Base-by-base conservation (phyloP, 495 filamentous ascomycete genomes). In the Penicillium flavigenum region DNA sequence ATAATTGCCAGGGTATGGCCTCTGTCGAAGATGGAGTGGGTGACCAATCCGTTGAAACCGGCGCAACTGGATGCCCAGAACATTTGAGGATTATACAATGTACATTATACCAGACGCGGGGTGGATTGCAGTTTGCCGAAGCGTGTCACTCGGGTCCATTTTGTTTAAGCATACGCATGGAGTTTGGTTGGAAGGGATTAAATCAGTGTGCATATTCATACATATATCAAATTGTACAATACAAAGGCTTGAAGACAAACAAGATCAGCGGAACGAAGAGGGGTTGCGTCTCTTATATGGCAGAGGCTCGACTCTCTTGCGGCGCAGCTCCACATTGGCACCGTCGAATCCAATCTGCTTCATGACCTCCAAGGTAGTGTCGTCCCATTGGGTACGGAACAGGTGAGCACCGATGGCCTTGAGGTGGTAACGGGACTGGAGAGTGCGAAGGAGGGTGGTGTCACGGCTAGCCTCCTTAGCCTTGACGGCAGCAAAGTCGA, bases 381-480 rank as follows among this genome's bases (percentile, higher is more conserved):
- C 88, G 69, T 99, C 94, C 91, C 92, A 99, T 58, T 86, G 72
- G 60, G 82, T 87, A 58, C 94, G 85, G 84, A 96, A 99, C 64
- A 99, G 74, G 68, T 82, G 86, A 34, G 89, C 86, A 51, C 94
- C 94, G 38, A 96, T 86, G 7, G 92, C 80, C 54, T 80, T 80
- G 42, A 96, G 76, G 36, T 73, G 69, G 66, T 88, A 82, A 60
- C 84, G 86, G 64, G 85, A 79, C 61, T 85, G 81, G 65, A 96
- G 88, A 43, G 80, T 79, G 61, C 90, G 83, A 57, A 95, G 71
- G 58, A 78, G 85, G 68, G 91, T 93, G 17, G 78, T 80, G 36
- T 92, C 84, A 39, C 91, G 71, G 49, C 74, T 67, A 14, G 66
- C 67, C 55, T 74, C 69, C 61, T 74, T 75, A 56, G 79, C 75